Evolutionary conservation across 2,329 filamentous ascomycete species (phyloP).

Genomic region (Botrytis medusae): DNA sequence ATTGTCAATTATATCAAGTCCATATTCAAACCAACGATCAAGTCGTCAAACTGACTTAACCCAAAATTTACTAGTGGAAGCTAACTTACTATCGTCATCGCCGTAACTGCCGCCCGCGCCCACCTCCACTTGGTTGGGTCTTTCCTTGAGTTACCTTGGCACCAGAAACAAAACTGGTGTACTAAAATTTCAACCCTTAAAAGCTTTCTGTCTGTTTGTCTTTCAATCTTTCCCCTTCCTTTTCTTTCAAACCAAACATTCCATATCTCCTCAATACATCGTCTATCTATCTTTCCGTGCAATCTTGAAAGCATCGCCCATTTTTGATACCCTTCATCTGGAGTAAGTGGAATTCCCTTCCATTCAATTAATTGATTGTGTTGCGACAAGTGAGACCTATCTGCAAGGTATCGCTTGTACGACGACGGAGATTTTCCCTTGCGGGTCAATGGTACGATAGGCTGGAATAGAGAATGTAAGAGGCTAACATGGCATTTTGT

Average conservation of each 20-base stretch:
- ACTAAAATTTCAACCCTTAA: not conserved
- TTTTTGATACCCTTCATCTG: not conserved
- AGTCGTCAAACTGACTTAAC: not conserved
- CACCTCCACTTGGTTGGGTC: not conserved
- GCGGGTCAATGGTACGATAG: not conserved
- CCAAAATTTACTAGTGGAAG: not conserved
- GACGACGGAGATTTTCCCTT: not conserved
- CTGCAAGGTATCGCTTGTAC: not conserved
- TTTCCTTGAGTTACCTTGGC: not conserved
- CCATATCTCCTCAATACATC: not conserved
- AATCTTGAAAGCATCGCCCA: not conserved
- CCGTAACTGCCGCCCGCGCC: not conserved
- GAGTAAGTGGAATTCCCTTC: not conserved
- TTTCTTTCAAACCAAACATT: not conserved
- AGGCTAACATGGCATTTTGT: slow-evolving; percentile 4
- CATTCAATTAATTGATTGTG: not conserved
- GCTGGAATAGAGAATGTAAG: not conserved
- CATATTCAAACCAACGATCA: not conserved
- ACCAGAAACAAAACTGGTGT: not conserved
- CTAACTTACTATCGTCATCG: not conserved
- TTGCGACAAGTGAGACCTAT: not conserved
- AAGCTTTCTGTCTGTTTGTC: not conserved
- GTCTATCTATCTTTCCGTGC: not conserved
- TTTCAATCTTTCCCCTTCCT: not conserved
- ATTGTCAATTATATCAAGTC: not conserved